A percentile compares a stretch with the other conserved stretches of the same genome.
Conservation (phyloP, 164 flowering plant species). For the Aristolochia fimbriata region DNA sequence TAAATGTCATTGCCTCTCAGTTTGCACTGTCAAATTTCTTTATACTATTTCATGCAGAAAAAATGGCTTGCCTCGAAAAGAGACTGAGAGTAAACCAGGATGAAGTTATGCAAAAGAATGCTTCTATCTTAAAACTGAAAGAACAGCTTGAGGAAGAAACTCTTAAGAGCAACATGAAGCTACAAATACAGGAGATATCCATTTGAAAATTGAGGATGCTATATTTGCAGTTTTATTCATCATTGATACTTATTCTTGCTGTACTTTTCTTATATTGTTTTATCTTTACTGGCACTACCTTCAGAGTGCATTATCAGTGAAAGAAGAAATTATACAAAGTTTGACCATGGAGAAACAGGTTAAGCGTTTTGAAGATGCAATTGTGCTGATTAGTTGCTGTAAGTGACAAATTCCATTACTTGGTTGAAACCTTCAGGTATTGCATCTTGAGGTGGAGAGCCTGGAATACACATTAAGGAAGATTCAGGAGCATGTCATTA, state of each 20-base stretch:
- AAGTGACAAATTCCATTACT: constrained; percentile 1
- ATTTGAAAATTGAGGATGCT: not conserved
- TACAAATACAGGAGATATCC: constrained; percentile 54
- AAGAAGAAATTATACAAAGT: constrained; percentile 42
- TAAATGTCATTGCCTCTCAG: too few relatives aligned
- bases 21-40: too few relatives aligned
- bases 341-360: constrained; percentile 53
- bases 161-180: constrained; percentile 13
- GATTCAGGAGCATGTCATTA: not conserved
- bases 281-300: constrained; percentile 33
- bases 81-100: constrained; percentile 22
- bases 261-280: not conserved
- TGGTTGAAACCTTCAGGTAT: constrained; percentile 22
- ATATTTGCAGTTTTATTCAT: not conserved
- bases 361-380: not conserved
- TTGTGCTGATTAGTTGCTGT: not conserved
- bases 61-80: constrained; percentile 31
- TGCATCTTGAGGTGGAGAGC: constrained; percentile 36
- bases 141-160: constrained; percentile 39
- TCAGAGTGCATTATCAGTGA: constrained; percentile 36
- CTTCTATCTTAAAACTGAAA: constrained; percentile 33
- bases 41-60: constrained; percentile 27
- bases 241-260: too few relatives aligned
- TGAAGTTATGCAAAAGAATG: constrained; percentile 38
- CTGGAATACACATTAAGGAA: constrained; percentile 8